phyloP scores from a whole-genome alignment of 805 yeast species.

The Ogataea nitratoaversa region DNA sequence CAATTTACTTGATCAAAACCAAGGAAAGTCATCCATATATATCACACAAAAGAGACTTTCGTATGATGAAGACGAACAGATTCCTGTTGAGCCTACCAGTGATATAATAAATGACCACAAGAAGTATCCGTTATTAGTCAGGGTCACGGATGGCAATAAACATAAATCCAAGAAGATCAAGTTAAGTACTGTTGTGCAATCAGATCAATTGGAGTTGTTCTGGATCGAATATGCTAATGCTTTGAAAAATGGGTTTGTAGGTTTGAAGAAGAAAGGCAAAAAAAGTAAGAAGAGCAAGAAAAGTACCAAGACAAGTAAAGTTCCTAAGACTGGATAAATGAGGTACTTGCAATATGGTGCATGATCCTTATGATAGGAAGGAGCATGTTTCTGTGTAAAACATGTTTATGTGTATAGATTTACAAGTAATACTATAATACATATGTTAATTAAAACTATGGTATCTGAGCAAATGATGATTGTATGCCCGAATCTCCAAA shows the following conservation, averaged over 20 bases:
- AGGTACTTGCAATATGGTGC: too few relatives aligned
- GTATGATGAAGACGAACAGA: conserved; percentile 12
- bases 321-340: conserved; percentile 4
- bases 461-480: not conserved
- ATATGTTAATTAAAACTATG: too few relatives aligned
- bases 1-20: conserved; percentile 14
- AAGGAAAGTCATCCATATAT: conserved; percentile 46
- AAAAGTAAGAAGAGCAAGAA: conserved; percentile 57
- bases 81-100: conserved; percentile 16
- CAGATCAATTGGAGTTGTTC: conserved; percentile 58
- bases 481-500: not conserved
- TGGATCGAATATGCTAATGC: conserved; percentile 73
- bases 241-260: conserved; percentile 67
- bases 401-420: too few relatives aligned
- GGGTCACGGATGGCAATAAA: conserved; percentile 58
- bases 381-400: too few relatives aligned
- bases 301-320: conserved; percentile 14
- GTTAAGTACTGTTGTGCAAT: conserved; percentile 66
- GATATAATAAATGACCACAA: conserved; percentile 17
- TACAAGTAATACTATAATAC: too few relatives aligned
- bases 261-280: conserved; percentile 81
- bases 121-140: conserved; percentile 59
- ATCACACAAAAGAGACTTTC: conserved; percentile 54
- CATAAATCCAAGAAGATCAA: conserved; percentile 52
- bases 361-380: too few relatives aligned